Evolutionary conservation across 805 yeast genomes (phyloP), one percentile per base, ranked within the genome.

Genomic region (Cyberlindnera saturnus): DNA sequence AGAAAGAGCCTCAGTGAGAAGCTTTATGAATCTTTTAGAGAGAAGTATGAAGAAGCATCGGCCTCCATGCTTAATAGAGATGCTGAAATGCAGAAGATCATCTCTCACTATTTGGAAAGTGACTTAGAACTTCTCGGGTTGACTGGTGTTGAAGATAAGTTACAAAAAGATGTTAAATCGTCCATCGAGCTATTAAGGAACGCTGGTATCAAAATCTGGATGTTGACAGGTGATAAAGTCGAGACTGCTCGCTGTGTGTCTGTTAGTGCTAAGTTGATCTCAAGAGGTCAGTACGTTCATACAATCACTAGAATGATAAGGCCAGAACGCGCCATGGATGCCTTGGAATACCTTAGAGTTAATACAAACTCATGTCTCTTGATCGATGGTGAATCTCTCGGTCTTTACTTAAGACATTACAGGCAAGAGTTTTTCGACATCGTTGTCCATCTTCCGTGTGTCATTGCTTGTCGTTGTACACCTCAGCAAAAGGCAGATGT

Each of bases 401-500:
- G 81, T 2, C 65, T 79, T 23, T 87, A 77, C 55, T 67, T 88
- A 70, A 74, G 73, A 34, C 70, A 78, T 53, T 81, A 71, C 64
- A 73, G 74, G 47, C 66, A 75, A 30, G 93, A 86, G 55, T 93
- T 93, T 59, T 86, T 90, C 47, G 78, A 76, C 14, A 73, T 82
- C 39, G 96, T 83, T 2, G 79, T 90, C 20, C 70, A 72, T 42
- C 71, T 95, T 23, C 97, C 99, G 0, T 85, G 95, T 1, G 98
- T 95, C n/a, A 80, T 93, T 57, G 98, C 99, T 0, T 93, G 99
- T 62, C 84, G 99, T 52, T 93, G 99, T 66, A 82, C 97, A 0
- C 99, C 99, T 0, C 98, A 95, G 63, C 99, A 93, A 58, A 93
- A 93, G 62, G 98, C 98, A 0, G 98, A 93, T 60, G 86, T 95